These are phyloP conservation scores for Rhodofomes roseus DNA, from an alignment of 1,284 basidiomycete genomes.

Conservation along the genomic window DNA sequence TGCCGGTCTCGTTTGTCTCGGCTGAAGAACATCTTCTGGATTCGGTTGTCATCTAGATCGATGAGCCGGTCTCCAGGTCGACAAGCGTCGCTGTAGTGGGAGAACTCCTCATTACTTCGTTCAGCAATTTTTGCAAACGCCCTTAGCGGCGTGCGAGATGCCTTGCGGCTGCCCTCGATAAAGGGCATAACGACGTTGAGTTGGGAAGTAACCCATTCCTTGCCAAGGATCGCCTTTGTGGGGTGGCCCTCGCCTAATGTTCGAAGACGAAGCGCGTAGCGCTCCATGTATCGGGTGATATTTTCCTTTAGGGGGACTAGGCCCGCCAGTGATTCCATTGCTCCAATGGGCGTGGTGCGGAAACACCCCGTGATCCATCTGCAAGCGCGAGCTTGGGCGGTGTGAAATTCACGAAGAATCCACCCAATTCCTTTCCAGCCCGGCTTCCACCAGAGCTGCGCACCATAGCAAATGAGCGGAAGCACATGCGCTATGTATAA, in stretches of 20 bases:
- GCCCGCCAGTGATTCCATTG: conserved; percentile 12
- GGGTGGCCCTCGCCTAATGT: no score
- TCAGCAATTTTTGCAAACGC: no score
- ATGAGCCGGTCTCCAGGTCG: not conserved
- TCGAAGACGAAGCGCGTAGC: no score
- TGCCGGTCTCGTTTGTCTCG: not conserved
- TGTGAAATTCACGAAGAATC: conserved; percentile 1
- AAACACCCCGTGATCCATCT: conserved; percentile 17
- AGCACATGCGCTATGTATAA: conserved; percentile 30
- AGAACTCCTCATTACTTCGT: not conserved
- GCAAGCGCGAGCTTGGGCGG: conserved; percentile 8
- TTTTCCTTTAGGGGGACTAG: conserved; percentile 9
- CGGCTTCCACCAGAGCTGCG: conserved; percentile 13
- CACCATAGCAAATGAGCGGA: conserved; percentile 27
- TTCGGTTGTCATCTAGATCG: not conserved
- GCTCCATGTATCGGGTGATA: conserved; percentile 9
- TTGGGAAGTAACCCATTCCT: no score
- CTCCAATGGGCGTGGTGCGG: conserved; percentile 11
- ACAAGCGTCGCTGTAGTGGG: not conserved
- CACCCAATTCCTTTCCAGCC: no score
- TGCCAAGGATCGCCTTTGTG: no score
- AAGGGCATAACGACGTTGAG: no score
- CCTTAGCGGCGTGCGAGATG: no score
- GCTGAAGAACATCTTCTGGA: not conserved
- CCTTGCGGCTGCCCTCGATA: no score